Base-by-base conservation (phyloP, 768 basidiomycete genomes). In the Termitomyces sp. region DNA sequence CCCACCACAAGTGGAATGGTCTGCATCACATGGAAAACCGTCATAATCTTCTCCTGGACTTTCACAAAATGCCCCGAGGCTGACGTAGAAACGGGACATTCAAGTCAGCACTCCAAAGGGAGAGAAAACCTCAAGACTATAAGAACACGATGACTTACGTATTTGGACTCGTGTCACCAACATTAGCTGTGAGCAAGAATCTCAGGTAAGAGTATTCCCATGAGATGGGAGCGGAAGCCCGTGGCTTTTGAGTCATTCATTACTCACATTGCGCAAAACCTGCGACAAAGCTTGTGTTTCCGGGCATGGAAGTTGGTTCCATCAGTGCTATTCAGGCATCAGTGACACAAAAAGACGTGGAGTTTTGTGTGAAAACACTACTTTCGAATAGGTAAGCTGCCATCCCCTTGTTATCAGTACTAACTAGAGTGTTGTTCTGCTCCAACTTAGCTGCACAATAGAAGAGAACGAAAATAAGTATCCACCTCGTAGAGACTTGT, bases 321-420 rank as follows among this genome's bases (percentile, higher is more conserved):
- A 83, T 76, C 54, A 75, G 78, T n/a, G 84, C 85, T 89, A 58
- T 39, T 29, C 20, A 26, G 42, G 61, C 49, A 39, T 61, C 26
- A 57, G 51, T 49, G 44, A 45, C 34, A 49, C 48, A 44, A 44
- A 34, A 45, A 50, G 42, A 50, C 33, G 34, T 44, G 36, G 24
- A 37, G n/a, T 0, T 39, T 20, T 22, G 41, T 4, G 16, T 36
- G 52, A 55, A 6, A 15, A 41, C 49, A 28, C 47, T 58, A 87
- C 86, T 72, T 77, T 91, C 90, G 59, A 89, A 92, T 16, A 91
- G 67, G 69, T 81, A 86, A 8, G 88, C 88, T 4, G 90, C 88
- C 87, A 91, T 90, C 41, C 90, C 90, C 68, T 92, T 92, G 75
- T 92, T 91, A 70, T 91, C 90, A 4, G 79, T 71, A 68, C 88